Evolutionary conservation across 2,329 filamentous ascomycete species (phyloP), one percentile per base, ranked within the genome.

Genomic region (Aspergillus sergii): DNA sequence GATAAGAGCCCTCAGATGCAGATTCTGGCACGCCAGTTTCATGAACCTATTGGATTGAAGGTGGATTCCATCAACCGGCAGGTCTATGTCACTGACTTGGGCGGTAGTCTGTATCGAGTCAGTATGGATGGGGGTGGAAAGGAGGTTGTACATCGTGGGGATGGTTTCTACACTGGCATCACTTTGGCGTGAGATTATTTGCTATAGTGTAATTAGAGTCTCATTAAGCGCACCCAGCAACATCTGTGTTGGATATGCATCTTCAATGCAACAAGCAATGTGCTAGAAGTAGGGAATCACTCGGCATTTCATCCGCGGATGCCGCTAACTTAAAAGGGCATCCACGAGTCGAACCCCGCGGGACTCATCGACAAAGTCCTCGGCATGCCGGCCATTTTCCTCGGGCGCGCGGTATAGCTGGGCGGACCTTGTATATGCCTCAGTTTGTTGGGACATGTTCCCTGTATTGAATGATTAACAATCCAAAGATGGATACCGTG

Each of bases 41-140:
- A 72, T 57, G 72, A 74, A 50, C 61, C 69, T 0, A 75, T 74
- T 61, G 73, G 71, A 6, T 36, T 75, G 43, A 71, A 66, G 39
- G 50, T 72, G 59, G 67, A 70, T 36, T 57, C 57, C n/a, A 59
- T 39, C 19, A 65, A 64, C 26, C 59, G 67, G n/a, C 30, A 14
- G 0, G 61, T 72, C 19, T 72, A 71, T 61, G 65, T 74, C 43
- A 46, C 64, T 10, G 71, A 73, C 50, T 16, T 74, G 26, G 72
- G 71, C 5, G 72, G 71, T 9, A 66, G 65, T 56, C 26, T 73
- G 23, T 73, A 73, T 53, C 67, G 68, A 7, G 28, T 36, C 10
- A 5, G 21, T 4, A 64, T 69, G 48, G 60, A 69, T 26, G 68
- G 68, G 53, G 34, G 14, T 36, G 64, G 64, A 14, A 71, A 69